Evolutionary conservation across 192 early-diverging fungal species (phyloP), one percentile per base, ranked within the genome.

Genomic region (Coemansia sp.): DNA sequence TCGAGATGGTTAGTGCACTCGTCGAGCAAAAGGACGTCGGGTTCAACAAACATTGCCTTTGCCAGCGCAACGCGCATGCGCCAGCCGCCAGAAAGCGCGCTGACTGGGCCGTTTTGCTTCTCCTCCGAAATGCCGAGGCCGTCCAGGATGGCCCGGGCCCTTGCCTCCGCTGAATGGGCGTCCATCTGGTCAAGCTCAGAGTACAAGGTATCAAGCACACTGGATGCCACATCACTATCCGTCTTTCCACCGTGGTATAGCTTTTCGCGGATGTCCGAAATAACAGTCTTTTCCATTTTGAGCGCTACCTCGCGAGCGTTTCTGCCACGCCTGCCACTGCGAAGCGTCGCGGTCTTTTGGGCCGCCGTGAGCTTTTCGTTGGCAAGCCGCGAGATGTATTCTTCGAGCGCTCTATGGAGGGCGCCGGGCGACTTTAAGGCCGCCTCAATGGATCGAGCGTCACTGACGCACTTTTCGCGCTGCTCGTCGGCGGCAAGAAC

Each of bases 1-100:
- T 98, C 95, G 71, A 97, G 84, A 72, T 93, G 91, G 72, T 93
- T 93, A 62, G 90, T 97, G 65, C 94, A 95, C 83, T 98, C 95
- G 60, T 93, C 92, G 26, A 93, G 78, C 39, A 96, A 83, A 21
- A 98, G 85, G 41, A 96, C 75, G 72, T 94, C 89, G 2, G 93
- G 93, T 66, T 91, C 76, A 57, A 95, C 66, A 63, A 93, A 90
- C 68, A 98, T 82, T 34, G 93, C 93, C 67, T 90, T 85, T 30
- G 95, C 95, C 26, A 95, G 84, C 7, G 94, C 91, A 12, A 94
- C 88, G 23, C 93, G 85, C 85, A 95, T 97, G 64, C 88, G 84
- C 95, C 94, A 98, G 39, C 95, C 95, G 67, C 95, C 95, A 15
- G 78, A 71, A 4, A 82, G 85, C 8, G 75, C 71, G 43, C 87